Base-by-base conservation (phyloP, 2,329 filamentous ascomycete species). In the Exophiala phaeomuriformis region DNA sequence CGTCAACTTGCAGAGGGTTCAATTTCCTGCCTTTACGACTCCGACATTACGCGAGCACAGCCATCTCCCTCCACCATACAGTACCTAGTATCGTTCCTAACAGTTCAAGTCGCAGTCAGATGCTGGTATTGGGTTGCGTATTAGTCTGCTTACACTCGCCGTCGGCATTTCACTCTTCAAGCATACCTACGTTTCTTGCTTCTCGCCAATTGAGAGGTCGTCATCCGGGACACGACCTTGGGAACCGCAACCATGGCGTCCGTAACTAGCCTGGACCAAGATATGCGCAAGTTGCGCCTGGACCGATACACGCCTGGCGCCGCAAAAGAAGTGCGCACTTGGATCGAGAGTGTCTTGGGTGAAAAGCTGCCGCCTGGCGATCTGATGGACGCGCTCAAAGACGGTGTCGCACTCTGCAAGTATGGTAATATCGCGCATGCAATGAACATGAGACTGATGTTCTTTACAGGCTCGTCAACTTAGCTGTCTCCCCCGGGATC, bases 321-420 rank as follows among this genome's bases (percentile, higher is more conserved):
- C 39, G 90, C 90, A 48, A 88, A 88, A 63, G 90, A 97, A 74
- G 85, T 83, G 19, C 83, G 84, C 44, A 71, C 76, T 60, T 98
- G 93, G 89, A 90, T 98, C 60, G 90, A 96, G 70, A 79, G 82
- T 37, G 78, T 83, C 1, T 73, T 98, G 33, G 87, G 86, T 58
- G 85, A 90, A 67, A 80, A 77, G 47, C 75, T 97, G 52, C 74
- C 85, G 0, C 71, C 80, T 4, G 79, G 80, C 31, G 93, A 98
- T 70, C 76, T 98, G 47, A 78, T 98, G 9, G 88, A 93, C 54
- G 82, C 80, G 12, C 76, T 98, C 47, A 95, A 90, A 71, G 90
- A 97, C 77, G 93, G 93, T 49, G 86, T 91, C 37, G 86, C 86
- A 32, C 79, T 98, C 30, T 98, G 93, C 87, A 91, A 84, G 88